Conservation (phyloP, 495 filamentous ascomycete genomes). For the Penicillium goetzii region DNA sequence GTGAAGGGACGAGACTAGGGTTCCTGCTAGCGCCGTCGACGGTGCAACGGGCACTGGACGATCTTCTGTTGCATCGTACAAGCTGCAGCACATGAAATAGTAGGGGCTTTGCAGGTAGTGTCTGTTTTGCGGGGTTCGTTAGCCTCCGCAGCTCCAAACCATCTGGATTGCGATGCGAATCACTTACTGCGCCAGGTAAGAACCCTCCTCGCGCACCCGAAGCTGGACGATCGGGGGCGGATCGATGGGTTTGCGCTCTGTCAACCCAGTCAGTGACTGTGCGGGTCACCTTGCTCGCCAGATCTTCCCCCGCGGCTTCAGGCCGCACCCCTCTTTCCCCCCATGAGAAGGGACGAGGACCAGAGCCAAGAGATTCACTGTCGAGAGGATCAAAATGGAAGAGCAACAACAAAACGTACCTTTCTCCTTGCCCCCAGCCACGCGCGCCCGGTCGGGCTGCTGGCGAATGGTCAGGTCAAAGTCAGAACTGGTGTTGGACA, state of each 20-base stretch:
- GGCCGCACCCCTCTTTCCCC: neutral
- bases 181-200: constrained; percentile 74
- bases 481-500: constrained; percentile 53
- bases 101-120: constrained; percentile 79
- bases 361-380: neutral
- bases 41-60: constrained; percentile 55
- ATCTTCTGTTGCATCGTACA: constrained; percentile 68
- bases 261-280: neutral
- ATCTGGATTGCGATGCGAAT: constrained; percentile 7
- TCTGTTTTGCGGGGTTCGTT: constrained; percentile 35
- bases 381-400: neutral
- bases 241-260: constrained; percentile 93
- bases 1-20: constrained; percentile 88
- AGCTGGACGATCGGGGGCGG: constrained; percentile 93
- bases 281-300: constrained; percentile 5
- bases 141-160: neutral
- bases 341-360: constrained; percentile 7
- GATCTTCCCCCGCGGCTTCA: constrained; percentile 1
- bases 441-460: constrained; percentile 66
- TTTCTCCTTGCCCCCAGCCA: constrained; percentile 76
- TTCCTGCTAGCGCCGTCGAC: constrained; percentile 70
- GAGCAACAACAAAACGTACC: constrained; percentile 40
- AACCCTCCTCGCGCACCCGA: constrained; percentile 63
- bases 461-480: constrained; percentile 69
- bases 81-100: constrained; percentile 76